Conservation (phyloP, 2,329 filamentous ascomycete species). For the Arthrobotrys sinensis region DNA sequence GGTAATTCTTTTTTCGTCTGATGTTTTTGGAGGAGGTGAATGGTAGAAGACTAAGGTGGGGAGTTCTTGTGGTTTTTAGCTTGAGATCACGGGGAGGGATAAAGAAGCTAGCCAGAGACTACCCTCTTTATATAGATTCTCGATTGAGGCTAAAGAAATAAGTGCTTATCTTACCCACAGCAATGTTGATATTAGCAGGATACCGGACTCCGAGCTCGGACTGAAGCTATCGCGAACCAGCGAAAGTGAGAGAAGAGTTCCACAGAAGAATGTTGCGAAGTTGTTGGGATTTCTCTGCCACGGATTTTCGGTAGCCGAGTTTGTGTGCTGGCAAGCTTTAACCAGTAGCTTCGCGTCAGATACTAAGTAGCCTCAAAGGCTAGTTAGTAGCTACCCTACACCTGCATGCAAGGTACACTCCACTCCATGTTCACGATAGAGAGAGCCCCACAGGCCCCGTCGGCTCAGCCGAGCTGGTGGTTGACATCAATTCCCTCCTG, state of each 20-base stretch:
- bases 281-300: conserved; percentile 49
- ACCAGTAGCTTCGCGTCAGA: too few relatives aligned
- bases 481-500: background rate
- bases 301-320: conserved; percentile 61
- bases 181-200: conserved; percentile 22
- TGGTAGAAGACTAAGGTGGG: conserved; percentile 3
- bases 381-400: too few relatives aligned
- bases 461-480: conserved; percentile 26
- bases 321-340: background rate
- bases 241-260: background rate
- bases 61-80: background rate
- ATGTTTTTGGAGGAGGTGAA: too few relatives aligned
- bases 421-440: background rate
- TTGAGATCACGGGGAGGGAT: background rate
- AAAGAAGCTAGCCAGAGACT: background rate
- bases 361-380: too few relatives aligned
- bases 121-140: conserved; percentile 4
- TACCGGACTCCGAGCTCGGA: conserved; percentile 58
- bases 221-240: conserved; percentile 33
- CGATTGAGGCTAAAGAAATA: background rate
- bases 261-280: conserved; percentile 22
- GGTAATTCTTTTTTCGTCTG: background rate
- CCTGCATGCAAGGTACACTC: background rate
- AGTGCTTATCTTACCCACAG: conserved; percentile 16
- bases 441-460: conserved; percentile 11